Conservation (phyloP, 371 early-diverging fungal species). For the Syncephalastrum monosporum region DNA sequence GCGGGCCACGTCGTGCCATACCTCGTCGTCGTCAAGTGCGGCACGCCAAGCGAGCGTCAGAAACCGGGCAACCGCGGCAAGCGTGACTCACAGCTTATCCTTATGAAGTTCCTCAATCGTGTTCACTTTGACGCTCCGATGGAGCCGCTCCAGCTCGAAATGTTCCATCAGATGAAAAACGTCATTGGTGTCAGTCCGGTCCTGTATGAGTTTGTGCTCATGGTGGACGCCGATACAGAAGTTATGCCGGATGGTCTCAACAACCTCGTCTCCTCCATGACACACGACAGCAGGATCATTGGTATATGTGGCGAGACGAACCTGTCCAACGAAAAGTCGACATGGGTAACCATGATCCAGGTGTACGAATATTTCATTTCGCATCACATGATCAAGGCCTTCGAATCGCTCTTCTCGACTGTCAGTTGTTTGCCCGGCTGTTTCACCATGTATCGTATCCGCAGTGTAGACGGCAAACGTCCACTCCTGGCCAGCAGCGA, state of each 20-base stretch:
- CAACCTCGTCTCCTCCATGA: slow-evolving; percentile 73
- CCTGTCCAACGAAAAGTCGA: slow-evolving; percentile 83
- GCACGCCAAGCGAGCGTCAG: slow-evolving; percentile 63
- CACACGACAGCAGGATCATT: slow-evolving; percentile 78
- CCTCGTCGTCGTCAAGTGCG: slow-evolving; percentile 79
- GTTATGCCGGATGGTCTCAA: slow-evolving; percentile 70
- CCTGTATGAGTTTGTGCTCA: slow-evolving; percentile 65
- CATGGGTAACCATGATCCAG: slow-evolving; percentile 94
- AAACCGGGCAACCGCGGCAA: slow-evolving; percentile 89
- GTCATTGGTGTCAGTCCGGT: slow-evolving; percentile 86
- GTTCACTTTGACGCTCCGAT: slow-evolving; percentile 75
- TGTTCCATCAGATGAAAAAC: slow-evolving; percentile 89
- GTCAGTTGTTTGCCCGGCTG: slow-evolving; percentile 94
- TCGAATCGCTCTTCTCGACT: slow-evolving; percentile 82
- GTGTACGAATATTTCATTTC: slow-evolving; percentile 88
- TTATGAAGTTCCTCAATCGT: slow-evolving; percentile 82
- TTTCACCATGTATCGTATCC: slow-evolving; percentile 93
- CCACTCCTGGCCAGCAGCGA: slow-evolving; percentile 91
- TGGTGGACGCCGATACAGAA: slow-evolving; percentile 74
- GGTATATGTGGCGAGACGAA: slow-evolving; percentile 87
- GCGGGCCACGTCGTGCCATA: slow-evolving; percentile 79
- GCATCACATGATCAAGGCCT: slow-evolving; percentile 83
- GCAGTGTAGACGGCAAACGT: slow-evolving; percentile 66
- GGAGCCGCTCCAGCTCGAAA: slow-evolving; percentile 90
- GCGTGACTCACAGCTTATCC: slow-evolving; percentile 81